Conservation (phyloP, 345 rosid species). For the Boechera divaricarpa region DNA sequence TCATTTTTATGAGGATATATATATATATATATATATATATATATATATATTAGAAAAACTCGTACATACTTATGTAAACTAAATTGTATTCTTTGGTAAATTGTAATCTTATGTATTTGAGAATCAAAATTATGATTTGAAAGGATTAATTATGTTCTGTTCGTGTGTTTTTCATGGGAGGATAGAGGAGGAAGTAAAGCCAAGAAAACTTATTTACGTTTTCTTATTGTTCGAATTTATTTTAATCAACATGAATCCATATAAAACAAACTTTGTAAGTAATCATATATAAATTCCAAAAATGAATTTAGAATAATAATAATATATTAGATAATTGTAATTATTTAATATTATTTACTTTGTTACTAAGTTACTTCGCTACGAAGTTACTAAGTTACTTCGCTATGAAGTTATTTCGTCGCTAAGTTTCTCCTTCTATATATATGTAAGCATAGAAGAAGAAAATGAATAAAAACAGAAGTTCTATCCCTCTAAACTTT, state of each 20-base stretch:
- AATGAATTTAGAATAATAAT: background rate
- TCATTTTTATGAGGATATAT: no score
- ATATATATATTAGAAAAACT: no score
- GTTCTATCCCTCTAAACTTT: no score
- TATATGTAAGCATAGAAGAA: no score
- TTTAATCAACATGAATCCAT: conserved; percentile 14
- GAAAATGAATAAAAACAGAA: no score
- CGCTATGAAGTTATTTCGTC: no score
- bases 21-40: no score
- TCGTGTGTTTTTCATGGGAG: background rate
- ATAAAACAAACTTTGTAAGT: background rate
- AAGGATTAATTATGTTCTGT: background rate
- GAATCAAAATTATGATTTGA: background rate
- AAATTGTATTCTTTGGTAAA: background rate
- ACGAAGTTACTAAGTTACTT: no score
- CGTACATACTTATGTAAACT: background rate
- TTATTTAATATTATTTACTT: no score
- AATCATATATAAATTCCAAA: background rate
- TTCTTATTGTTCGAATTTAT: background rate
- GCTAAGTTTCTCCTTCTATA: no score
- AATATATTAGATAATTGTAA: no score
- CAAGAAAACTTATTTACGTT: background rate
- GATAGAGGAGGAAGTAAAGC: background rate
- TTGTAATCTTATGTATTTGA: background rate
- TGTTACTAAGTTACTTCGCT: no score